phyloP scores from a whole-genome alignment of 768 basidiomycete genomes.

The Butyriboletus loyo region DNA sequence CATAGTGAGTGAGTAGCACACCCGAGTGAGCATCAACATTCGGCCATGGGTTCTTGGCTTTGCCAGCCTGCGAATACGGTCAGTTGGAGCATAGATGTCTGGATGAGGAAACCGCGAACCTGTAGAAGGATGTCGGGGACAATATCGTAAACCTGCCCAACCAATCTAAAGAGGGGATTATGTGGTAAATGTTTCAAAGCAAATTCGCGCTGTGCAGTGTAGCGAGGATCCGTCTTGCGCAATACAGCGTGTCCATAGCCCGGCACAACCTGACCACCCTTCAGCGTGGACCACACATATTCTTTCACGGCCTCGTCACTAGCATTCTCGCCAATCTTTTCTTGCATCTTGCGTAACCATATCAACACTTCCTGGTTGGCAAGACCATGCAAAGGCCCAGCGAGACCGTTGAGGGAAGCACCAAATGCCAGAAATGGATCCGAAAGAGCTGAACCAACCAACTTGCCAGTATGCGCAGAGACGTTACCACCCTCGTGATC shows the following conservation, averaged over 20 bases:
- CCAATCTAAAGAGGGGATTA: slow-evolving; percentile 92
- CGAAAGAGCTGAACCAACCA: slow-evolving; percentile 92
- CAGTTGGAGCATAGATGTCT: not conserved
- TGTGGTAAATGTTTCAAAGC: slow-evolving; percentile 80
- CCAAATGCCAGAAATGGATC: slow-evolving; percentile 96
- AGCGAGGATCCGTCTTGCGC: slow-evolving; percentile 90
- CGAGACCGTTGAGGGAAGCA: slow-evolving; percentile 93
- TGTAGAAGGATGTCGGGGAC: slow-evolving; percentile 90
- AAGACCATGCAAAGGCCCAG: slow-evolving; percentile 94
- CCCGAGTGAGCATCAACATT: slow-evolving; percentile 98
- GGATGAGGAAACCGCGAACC: slow-evolving; percentile 35
- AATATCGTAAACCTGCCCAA: slow-evolving; percentile 82
- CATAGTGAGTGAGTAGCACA: slow-evolving; percentile 82
- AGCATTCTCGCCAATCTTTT: slow-evolving; percentile 80
- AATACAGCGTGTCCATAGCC: slow-evolving; percentile 88
- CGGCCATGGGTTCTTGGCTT: slow-evolving; percentile 93
- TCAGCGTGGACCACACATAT: slow-evolving; percentile 94
- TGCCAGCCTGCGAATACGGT: slow-evolving; percentile 58
- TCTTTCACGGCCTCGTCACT: slow-evolving; percentile 86
- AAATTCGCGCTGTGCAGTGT: slow-evolving; percentile 87
- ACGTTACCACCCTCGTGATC: slow-evolving; percentile 99
- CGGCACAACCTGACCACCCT: slow-evolving; percentile 90
- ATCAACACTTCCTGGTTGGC: slow-evolving; percentile 96
- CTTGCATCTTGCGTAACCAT: slow-evolving; percentile 94
- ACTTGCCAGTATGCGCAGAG: slow-evolving; percentile 90